Percentiles rank a stretch among this genome's conserved stretches.
phyloP scores from a whole-genome alignment of 73 alveolate species.

The Symbiodinium pilosum region DNA sequence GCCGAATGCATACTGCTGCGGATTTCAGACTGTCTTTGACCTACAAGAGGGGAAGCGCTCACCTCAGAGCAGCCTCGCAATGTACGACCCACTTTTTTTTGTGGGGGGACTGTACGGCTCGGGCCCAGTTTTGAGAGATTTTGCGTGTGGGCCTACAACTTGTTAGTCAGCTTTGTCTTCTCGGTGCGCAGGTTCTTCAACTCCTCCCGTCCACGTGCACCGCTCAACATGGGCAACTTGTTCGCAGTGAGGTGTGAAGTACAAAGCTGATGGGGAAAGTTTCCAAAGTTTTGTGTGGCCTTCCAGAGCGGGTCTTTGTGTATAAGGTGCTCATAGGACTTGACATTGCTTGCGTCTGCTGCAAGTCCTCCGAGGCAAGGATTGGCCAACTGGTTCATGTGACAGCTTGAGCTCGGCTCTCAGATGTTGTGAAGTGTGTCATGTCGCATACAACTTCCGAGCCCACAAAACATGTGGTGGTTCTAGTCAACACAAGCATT shows the following conservation, averaged over 20 bases:
- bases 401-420: background rate
- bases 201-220: background rate
- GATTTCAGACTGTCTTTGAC: background rate
- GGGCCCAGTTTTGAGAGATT: too few relatives aligned
- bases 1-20: constrained; percentile 3
- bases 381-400: background rate
- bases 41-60: background rate
- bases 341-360: background rate
- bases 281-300: too few relatives aligned
- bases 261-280: too few relatives aligned
- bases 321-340: too few relatives aligned
- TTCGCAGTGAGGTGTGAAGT: too few relatives aligned
- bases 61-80: background rate
- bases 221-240: background rate
- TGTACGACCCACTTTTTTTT: too few relatives aligned
- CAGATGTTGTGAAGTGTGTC: background rate
- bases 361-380: background rate
- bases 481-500: too few relatives aligned
- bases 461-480: background rate
- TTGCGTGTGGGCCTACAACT: too few relatives aligned
- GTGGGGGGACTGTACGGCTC: too few relatives aligned
- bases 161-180: too few relatives aligned
- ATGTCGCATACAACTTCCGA: too few relatives aligned
- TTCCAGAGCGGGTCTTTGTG: too few relatives aligned
- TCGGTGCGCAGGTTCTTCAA: background rate